A percentile compares a stretch with the other conserved stretches of the same genome.
These are phyloP conservation scores for Microsporum canis DNA, from an alignment of 2,329 filamentous ascomycete genomes.

Conservation along the genomic window DNA sequence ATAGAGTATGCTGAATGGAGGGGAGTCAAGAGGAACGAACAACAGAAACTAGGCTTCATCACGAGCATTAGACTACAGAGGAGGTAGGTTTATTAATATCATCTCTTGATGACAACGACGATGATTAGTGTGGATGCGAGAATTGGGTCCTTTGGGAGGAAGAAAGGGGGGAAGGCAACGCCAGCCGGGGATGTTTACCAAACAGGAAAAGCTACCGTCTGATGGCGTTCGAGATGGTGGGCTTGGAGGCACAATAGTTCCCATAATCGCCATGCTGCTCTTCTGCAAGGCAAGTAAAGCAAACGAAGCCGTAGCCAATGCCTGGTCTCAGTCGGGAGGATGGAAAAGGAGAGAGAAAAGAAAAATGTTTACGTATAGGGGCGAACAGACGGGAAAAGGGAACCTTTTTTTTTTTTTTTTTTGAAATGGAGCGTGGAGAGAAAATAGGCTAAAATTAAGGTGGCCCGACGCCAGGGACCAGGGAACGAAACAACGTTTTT, in stretches of 20 bases:
- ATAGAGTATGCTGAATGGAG: neutral
- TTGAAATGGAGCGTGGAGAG: neutral
- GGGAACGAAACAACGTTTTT: constrained; percentile 5
- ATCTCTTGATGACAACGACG: neutral
- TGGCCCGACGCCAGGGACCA: constrained; percentile 2
- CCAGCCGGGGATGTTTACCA: neutral
- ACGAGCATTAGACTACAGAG: neutral
- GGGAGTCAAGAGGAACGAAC: too few species aligned
- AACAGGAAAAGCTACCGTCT: neutral
- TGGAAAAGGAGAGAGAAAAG: neutral
- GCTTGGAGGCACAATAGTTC: neutral
- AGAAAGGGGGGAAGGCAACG: neutral
- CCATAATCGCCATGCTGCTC: neutral
- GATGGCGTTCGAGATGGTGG: neutral
- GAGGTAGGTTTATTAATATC: neutral
- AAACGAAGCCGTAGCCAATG: neutral
- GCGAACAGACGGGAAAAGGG: neutral
- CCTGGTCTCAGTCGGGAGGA: neutral
- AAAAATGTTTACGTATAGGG: neutral
- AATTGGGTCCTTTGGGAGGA: neutral
- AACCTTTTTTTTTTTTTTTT: neutral
- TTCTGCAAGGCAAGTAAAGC: neutral
- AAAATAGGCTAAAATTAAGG: constrained; percentile 1
- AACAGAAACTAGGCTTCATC: neutral
- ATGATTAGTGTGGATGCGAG: neutral